These are phyloP conservation scores for Emericellopsis terricola DNA, from an alignment of 495 filamentous ascomycete genomes.

Conservation along the genomic window DNA sequence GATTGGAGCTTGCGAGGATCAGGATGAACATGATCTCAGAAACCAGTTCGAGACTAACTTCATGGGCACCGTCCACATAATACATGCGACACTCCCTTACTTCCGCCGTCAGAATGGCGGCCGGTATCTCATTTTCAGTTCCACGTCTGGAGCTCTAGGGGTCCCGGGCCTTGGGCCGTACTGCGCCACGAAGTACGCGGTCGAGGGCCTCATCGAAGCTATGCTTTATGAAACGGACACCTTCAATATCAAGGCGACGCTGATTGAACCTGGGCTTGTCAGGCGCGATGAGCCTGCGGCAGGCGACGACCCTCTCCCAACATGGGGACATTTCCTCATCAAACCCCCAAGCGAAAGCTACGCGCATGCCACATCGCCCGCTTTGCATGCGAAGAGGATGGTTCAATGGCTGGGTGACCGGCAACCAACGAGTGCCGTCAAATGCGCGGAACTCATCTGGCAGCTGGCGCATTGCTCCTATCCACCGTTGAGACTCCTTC, in stretches of 20 bases:
- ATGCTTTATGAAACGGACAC: slow-evolving; percentile 89
- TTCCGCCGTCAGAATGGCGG: slow-evolving; percentile 61
- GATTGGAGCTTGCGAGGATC: slow-evolving; percentile 90
- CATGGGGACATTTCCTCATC: slow-evolving; percentile 83
- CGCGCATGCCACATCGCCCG: slow-evolving; percentile 53
- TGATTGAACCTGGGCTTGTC: slow-evolving; percentile 82
- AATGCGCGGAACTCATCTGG: slow-evolving; percentile 92
- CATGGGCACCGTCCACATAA: slow-evolving; percentile 83
- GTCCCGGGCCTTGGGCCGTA: slow-evolving; percentile 87
- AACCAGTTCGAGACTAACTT: slow-evolving; percentile 97
- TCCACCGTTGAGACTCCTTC: slow-evolving; percentile 65
- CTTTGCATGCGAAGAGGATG: slow-evolving; percentile 80
- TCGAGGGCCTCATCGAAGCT: slow-evolving; percentile 85
- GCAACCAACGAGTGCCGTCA: slow-evolving; percentile 82
- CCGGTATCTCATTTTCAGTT: slow-evolving; percentile 84
- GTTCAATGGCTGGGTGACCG: slow-evolving; percentile 88
- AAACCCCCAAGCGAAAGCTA: slow-evolving; percentile 76
- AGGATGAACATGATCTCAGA: slow-evolving; percentile 84
- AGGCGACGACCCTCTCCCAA: slow-evolving; percentile 37
- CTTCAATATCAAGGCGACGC: slow-evolving; percentile 80
- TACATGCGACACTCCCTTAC: slow-evolving; percentile 75
- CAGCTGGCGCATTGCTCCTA: slow-evolving; percentile 86
- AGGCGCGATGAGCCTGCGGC: slow-evolving; percentile 48
- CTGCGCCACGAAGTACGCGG: slow-evolving; percentile 91
- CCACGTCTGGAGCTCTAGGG: slow-evolving; percentile 71